These are phyloP conservation scores for Solanum piurae DNA, from an alignment of 257 asterid genomes.

Conservation along the genomic window DNA sequence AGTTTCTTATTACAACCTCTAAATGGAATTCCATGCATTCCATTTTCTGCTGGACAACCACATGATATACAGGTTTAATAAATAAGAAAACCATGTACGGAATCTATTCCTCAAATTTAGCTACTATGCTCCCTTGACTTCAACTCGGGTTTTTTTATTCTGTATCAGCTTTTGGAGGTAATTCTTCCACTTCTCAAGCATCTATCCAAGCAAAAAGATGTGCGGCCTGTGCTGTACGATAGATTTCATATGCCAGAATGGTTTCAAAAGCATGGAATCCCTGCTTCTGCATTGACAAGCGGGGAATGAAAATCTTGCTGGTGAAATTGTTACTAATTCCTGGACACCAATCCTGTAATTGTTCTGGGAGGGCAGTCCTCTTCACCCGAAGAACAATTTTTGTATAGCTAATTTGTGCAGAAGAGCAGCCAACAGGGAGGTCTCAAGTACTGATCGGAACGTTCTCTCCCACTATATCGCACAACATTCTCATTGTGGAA, in stretches of 20 bases:
- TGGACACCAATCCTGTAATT: background rate
- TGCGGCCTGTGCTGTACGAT: conserved; percentile 58
- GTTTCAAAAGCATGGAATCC: conserved; percentile 86
- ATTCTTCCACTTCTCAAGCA: conserved; percentile 89
- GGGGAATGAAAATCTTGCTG: conserved; percentile 3
- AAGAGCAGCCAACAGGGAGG: conserved; percentile 2
- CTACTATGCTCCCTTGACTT: background rate
- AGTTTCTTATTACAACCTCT: conserved; percentile 91
- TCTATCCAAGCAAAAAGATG: conserved; percentile 78
- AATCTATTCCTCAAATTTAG: background rate
- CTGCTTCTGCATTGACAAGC: conserved; percentile 43
- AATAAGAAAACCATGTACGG: background rate
- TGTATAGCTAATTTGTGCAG: conserved; percentile 13
- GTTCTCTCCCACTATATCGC: conserved; percentile 5
- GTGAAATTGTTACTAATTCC: background rate
- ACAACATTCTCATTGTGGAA: conserved; percentile 25
- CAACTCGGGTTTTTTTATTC: background rate
- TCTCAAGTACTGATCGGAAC: background rate
- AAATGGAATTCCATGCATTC: conserved; percentile 88
- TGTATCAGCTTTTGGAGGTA: conserved; percentile 70
- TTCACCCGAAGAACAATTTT: conserved; percentile 2
- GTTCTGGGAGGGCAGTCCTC: background rate
- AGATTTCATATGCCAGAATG: conserved; percentile 91
- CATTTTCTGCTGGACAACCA: conserved; percentile 55
- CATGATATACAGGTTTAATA: conserved; percentile 62